Evolutionary conservation across 352 stramenopile species (phyloP).

Genomic region (Globisporangium canariense): DNA sequence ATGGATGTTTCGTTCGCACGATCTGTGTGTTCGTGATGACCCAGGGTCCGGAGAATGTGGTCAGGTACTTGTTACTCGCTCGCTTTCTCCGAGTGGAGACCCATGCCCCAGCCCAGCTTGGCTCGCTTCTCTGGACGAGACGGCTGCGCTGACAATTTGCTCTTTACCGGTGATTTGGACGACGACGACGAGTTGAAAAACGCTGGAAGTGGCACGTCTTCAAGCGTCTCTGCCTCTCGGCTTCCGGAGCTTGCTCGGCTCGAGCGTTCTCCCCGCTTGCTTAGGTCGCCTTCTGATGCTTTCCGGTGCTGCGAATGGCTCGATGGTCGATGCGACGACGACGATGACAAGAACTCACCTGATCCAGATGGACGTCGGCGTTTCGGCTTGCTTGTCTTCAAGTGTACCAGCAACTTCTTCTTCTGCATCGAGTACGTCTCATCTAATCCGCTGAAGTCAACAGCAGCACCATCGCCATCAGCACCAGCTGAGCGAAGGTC

Average conservation of each 20-base stretch:
- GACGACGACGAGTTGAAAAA: conserved; percentile 32
- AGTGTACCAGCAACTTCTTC: conserved; percentile 56
- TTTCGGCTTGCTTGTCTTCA: conserved; percentile 41
- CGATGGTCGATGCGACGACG: conserved; percentile 13
- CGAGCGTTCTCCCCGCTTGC: not conserved
- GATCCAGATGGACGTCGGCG: conserved; percentile 19
- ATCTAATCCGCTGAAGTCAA: conserved; percentile 44
- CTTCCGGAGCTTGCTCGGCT: not conserved
- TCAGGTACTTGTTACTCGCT: not conserved
- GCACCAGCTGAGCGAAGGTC: conserved; percentile 21
- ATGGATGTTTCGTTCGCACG: not conserved
- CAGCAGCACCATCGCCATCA: not conserved
- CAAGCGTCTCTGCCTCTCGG: conserved; percentile 30
- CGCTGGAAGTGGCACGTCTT: conserved; percentile 48
- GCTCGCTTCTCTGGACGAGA: conserved; percentile 33
- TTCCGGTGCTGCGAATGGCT: conserved; percentile 27
- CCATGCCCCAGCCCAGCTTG: conserved; percentile 84
- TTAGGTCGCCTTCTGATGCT: conserved; percentile 16
- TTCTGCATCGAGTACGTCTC: conserved; percentile 54
- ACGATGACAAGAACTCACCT: conserved; percentile 15
- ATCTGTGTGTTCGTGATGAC: too few relatives aligned
- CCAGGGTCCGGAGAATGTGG: too few relatives aligned
- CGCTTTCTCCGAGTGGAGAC: conserved; percentile 30
- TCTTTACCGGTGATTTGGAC: conserved; percentile 14
- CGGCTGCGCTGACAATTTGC: not conserved